Percentiles rank a stretch among this genome's conserved stretches.
Evolutionary conservation across 2,329 filamentous ascomycete species (phyloP).

Genomic region (Trichoderma citrinoviride): DNA sequence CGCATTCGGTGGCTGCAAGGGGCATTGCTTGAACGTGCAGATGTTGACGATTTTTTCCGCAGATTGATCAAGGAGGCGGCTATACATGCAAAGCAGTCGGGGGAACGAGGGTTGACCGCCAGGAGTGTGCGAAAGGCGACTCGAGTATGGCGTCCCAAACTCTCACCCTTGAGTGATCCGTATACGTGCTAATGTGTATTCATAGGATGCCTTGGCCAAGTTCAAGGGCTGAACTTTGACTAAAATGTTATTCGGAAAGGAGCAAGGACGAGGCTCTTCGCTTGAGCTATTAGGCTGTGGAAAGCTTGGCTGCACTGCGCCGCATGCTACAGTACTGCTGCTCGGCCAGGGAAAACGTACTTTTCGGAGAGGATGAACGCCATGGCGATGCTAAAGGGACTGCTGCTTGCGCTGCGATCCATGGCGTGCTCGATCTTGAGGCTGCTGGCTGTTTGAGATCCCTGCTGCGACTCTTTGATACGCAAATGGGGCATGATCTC

Average conservation of each 20-base stretch:
- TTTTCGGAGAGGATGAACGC: too few relatives aligned
- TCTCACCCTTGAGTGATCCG: background rate
- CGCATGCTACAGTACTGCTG: background rate
- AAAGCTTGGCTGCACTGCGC: background rate
- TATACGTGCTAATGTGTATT: background rate
- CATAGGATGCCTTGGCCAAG: slow-evolving; percentile 62
- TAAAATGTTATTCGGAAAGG: background rate
- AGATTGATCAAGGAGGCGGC: slow-evolving; percentile 78
- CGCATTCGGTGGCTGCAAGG: background rate
- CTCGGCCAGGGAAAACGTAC: background rate
- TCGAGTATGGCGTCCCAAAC: slow-evolving; percentile 52
- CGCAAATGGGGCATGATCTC: background rate
- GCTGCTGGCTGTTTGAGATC: background rate
- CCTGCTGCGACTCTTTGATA: background rate
- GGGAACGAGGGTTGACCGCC: slow-evolving; percentile 71
- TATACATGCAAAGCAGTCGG: slow-evolving; percentile 70
- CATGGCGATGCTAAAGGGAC: background rate
- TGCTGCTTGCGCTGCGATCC: background rate
- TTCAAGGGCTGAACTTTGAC: slow-evolving; percentile 58
- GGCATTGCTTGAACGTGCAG: background rate
- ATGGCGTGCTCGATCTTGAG: background rate
- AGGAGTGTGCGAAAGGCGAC: slow-evolving; percentile 75
- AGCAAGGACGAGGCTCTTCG: background rate
- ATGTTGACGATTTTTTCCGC: background rate
- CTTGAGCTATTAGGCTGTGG: background rate